A percentile compares a stretch with the other conserved stretches of the same genome.
phyloP scores from a whole-genome alignment of 2,329 filamentous ascomycete species.

The Pseudogymnoascus sp. region DNA sequence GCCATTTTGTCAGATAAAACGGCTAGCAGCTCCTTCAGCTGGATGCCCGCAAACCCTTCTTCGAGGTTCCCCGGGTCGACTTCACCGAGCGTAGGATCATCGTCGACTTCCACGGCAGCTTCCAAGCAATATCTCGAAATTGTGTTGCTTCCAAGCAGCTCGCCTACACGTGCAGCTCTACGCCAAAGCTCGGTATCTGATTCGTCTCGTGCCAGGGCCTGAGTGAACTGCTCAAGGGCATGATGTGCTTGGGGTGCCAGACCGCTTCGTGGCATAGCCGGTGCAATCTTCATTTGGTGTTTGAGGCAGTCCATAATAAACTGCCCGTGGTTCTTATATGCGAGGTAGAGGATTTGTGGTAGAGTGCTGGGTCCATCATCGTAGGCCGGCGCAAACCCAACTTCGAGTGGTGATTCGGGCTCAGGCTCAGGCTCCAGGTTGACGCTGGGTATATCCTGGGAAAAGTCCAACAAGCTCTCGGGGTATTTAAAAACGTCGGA shows the following conservation, averaged over 20 bases:
- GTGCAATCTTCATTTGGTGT: conserved; percentile 37
- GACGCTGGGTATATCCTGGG: conserved; percentile 42
- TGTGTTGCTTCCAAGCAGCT: conserved; percentile 47
- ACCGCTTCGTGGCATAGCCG: conserved; percentile 22
- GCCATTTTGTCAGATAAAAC: conserved; percentile 47
- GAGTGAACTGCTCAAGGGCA: conserved; percentile 48
- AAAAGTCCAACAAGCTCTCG: conserved; percentile 68
- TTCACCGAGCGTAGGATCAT: conserved; percentile 54
- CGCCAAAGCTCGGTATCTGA: conserved; percentile 61
- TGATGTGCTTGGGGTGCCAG: conserved; percentile 26
- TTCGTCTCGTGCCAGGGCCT: conserved; percentile 54
- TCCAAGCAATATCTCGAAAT: conserved; percentile 56
- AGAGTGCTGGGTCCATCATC: conserved; percentile 73
- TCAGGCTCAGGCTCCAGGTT: conserved; percentile 37
- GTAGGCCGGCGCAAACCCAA: conserved; percentile 51
- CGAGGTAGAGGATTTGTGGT: conserved; percentile 82
- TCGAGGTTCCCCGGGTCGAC: conserved; percentile 54
- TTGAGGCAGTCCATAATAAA: conserved; percentile 73
- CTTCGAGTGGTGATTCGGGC: conserved; percentile 37
- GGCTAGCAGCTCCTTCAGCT: conserved; percentile 47
- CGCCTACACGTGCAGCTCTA: conserved; percentile 47
- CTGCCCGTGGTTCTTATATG: conserved; percentile 92
- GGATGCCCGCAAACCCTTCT: conserved; percentile 54
- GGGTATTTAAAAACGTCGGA: conserved; percentile 93
- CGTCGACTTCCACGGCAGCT: conserved; percentile 57